Conservation (phyloP, 1,139 yeast genomes). For the Pichia sp. region DNA sequence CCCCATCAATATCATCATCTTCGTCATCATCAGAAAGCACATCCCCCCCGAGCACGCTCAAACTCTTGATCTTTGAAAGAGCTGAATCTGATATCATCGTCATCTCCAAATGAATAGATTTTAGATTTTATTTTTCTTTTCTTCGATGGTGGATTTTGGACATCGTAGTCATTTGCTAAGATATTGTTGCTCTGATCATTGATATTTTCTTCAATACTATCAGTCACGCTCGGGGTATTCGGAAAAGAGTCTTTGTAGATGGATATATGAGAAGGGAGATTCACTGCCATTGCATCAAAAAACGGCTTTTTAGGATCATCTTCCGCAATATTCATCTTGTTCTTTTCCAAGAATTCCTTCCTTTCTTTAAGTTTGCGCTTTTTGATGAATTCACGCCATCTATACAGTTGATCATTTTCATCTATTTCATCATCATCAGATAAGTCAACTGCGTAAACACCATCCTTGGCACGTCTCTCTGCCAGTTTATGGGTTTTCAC, state of each 20-base stretch:
- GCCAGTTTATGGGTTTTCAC: conserved; percentile 77
- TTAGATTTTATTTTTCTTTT: conserved; percentile 11
- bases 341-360: conserved; percentile 46
- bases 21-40: conserved; percentile 10
- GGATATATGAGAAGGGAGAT: conserved; percentile 16
- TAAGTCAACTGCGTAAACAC: conserved; percentile 59
- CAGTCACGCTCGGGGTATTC: conserved; percentile 12
- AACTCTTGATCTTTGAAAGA: conserved; percentile 16
- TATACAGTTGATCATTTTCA: conserved; percentile 42
- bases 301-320: conserved; percentile 19
- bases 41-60: conserved; percentile 8
- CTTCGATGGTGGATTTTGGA: conserved; percentile 26
- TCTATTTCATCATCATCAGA: conserved; percentile 52
- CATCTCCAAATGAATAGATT: conserved; percentile 29
- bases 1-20: conserved; percentile 29
- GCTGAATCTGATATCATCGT: conserved; percentile 31
- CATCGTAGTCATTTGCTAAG: conserved; percentile 12
- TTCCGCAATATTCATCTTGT: conserved; percentile 35
- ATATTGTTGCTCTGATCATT: conserved; percentile 9
- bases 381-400: conserved; percentile 28
- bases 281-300: conserved; percentile 15
- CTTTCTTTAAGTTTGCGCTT: conserved; percentile 44
- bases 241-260: conserved; percentile 14
- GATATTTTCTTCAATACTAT: conserved; percentile 35
- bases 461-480: conserved; percentile 51